Evolutionary conservation across 371 early-diverging fungal genomes (phyloP).

Genomic region (Mortierella polycephala): DNA sequence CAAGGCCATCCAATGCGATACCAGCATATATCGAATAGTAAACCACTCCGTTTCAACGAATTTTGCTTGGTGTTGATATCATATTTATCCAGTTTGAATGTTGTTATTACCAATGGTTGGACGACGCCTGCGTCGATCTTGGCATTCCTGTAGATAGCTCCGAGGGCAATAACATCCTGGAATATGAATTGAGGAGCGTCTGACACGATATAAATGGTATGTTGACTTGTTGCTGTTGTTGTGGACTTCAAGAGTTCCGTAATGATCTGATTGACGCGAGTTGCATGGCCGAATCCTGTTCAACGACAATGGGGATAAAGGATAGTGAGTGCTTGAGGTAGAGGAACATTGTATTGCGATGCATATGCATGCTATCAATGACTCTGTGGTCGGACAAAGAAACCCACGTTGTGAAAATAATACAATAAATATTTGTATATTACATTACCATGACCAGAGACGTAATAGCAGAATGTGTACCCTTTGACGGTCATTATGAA

Average conservation of each 20-base stretch:
- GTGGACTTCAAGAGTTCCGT: slow-evolving; percentile 62
- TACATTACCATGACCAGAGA: slow-evolving; percentile 72
- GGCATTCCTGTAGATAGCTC: slow-evolving; percentile 69
- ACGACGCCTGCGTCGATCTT: slow-evolving; percentile 77
- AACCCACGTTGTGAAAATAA: neutral
- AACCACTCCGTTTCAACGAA: no score
- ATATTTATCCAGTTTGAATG: neutral
- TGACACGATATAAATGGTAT: slow-evolving; percentile 72
- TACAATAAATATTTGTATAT: neutral
- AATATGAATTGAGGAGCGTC: slow-evolving; percentile 75
- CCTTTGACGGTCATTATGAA: slow-evolving; percentile 21
- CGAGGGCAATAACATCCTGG: slow-evolving; percentile 65
- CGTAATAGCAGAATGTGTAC: slow-evolving; percentile 71
- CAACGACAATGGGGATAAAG: neutral
- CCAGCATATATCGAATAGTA: no score
- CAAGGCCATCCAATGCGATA: no score
- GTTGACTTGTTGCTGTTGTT: slow-evolving; percentile 42
- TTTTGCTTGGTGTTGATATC: no score
- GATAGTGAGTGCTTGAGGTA: neutral
- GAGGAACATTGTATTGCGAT: neutral
- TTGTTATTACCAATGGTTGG: slow-evolving; percentile 62
- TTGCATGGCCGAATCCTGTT: slow-evolving; percentile 78
- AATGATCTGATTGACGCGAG: slow-evolving; percentile 71
- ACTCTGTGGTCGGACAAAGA: no score
- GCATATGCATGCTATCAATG: neutral